Base-by-base conservation (phyloP, 2,329 filamentous ascomycete species). In the Zasmidium angulare region DNA sequence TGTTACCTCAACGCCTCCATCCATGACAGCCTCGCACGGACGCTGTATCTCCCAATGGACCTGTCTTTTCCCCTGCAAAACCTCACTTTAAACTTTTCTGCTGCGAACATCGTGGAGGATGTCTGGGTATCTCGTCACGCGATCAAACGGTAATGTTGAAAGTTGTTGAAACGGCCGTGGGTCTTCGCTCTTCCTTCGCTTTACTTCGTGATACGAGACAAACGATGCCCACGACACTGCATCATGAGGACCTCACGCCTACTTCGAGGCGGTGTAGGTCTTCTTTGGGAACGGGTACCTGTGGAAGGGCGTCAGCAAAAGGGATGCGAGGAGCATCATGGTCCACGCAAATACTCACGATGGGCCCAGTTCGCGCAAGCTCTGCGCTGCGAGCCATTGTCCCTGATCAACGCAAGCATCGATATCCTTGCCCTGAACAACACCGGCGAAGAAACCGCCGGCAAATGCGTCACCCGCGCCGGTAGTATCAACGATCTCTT, bases 391-490 rank as follows among this genome's bases (percentile, higher is more conserved):
- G 67, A 99, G 85, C 95, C 95, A 99, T 79, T 97, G 93, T 66
- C 95, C 95, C 84, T 95, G 90, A 76, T 97, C 90, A 69, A 99
- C 84, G 72, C 84, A 84, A 67, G 87, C 86, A 70, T 89, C 87
- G 53, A 99, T 83, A 56, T 86, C 75, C 81, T 95, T 90, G 77
- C 89, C 91, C 77, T 93, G 83, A 63, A 96, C 88, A 65, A 98
- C 82, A 73, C 93, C 95, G 55, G 95, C 95, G 58, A 91, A 83
- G 79, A 99, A 92, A 65, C 95, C 95, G 73, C 92, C 95, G 60
- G 95, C 93, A 72, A 99, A 99, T 55, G 95, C 93, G 75, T 99
- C 95, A 75, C 84, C 95, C 63, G 95, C 95, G 74, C 95, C 95
- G 75, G 93, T 98, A 77, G 93, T 98, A 80, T 99, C 95, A 77